phyloP scores from a whole-genome alignment of 2,329 filamentous ascomycete genomes.

The Phialocephala subalpina region DNA sequence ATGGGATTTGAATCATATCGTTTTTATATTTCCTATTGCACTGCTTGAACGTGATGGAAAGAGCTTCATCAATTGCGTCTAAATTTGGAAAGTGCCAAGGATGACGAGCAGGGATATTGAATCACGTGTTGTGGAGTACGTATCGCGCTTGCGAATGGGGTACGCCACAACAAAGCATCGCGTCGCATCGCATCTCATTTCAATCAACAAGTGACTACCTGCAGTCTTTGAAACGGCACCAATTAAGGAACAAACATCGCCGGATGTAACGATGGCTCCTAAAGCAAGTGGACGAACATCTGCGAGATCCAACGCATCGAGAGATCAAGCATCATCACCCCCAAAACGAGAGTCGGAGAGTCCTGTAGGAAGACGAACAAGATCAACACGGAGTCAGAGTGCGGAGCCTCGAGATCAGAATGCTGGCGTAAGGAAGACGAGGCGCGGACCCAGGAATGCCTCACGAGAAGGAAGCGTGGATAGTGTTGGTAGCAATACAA shows the following conservation, averaged over 20 bases:
- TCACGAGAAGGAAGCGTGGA: conserved; percentile 36
- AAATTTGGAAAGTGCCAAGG: conserved; percentile 4
- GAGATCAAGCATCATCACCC: conserved; percentile 39
- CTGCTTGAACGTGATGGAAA: neutral
- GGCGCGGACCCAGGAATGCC: conserved; percentile 10
- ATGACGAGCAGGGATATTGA: neutral
- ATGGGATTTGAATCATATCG: neutral
- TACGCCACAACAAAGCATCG: neutral
- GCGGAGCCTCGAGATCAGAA: conserved; percentile 42
- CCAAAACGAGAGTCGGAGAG: conserved; percentile 35
- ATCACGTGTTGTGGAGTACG: conserved; percentile 13
- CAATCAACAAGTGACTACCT: neutral
- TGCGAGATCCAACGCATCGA: conserved; percentile 32
- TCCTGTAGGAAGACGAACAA: conserved; percentile 31
- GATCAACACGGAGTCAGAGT: conserved; percentile 50
- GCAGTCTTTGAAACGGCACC: conserved; percentile 1
- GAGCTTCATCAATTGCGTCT: neutral
- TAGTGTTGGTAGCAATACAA: conserved; percentile 34
- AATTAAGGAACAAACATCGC: neutral
- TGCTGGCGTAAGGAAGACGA: conserved; percentile 18
- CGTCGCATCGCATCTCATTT: conserved; percentile 10
- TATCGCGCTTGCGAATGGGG: neutral
- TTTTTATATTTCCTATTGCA: neutral
- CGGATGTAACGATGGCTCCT: neutral
- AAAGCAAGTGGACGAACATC: conserved; percentile 29